These are phyloP conservation scores for Thalassiosira exigua DNA, from an alignment of 352 stramenopile species.

Conservation along the genomic window DNA sequence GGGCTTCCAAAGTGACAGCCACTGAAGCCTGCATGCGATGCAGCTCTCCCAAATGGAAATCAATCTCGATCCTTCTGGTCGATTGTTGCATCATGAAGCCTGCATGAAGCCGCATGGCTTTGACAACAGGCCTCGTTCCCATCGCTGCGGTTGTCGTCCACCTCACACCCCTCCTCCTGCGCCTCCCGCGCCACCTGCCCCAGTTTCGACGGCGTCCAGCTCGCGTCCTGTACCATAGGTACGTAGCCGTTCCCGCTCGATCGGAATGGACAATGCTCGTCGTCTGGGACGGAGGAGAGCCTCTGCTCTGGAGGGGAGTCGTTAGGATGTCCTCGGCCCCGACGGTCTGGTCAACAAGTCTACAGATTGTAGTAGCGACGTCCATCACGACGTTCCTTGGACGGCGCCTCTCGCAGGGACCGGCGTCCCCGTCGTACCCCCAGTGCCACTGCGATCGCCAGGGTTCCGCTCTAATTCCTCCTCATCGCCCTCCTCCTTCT, in stretches of 20 bases:
- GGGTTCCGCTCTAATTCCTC: conserved; percentile 87
- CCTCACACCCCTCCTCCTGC: no score
- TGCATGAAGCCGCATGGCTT: no score
- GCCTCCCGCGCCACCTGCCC: neutral
- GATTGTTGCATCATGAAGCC: no score
- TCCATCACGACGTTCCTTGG: neutral
- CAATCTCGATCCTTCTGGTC: no score
- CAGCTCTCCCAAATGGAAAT: no score
- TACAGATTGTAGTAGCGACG: neutral
- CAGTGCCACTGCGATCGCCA: neutral
- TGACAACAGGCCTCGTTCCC: no score
- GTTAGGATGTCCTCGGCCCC: neutral
- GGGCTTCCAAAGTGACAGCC: no score
- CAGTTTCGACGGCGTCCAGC: neutral
- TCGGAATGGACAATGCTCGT: no score
- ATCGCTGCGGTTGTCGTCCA: neutral
- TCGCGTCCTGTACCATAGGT: neutral
- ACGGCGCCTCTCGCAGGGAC: neutral
- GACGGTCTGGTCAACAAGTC: neutral
- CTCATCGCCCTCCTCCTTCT: conserved; percentile 46
- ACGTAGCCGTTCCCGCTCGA: neutral
- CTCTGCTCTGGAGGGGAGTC: no score
- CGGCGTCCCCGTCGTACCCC: neutral
- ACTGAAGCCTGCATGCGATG: no score
- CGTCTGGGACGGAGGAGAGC: no score